A percentile compares a stretch with the other conserved stretches of the same genome.
Conservation (phyloP, 2,329 filamentous ascomycete species). For the Fusarium neocosmosporiellum region DNA sequence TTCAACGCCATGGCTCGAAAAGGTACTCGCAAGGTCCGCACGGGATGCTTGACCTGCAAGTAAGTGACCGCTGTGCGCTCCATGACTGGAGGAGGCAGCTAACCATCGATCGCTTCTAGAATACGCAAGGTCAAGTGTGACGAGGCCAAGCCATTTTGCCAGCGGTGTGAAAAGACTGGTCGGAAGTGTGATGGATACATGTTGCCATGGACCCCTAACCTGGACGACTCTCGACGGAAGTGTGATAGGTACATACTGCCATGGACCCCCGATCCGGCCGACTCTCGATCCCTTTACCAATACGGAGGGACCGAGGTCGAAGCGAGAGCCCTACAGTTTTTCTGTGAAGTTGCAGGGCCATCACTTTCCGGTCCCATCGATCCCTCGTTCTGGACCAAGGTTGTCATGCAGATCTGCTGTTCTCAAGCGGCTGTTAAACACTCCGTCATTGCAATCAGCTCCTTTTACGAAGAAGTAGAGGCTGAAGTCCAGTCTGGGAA, state of each 20-base stretch:
- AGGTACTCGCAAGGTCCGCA: constrained; percentile 4
- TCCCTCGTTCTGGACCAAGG: background rate
- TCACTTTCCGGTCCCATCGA: background rate
- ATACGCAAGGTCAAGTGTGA: constrained; percentile 5
- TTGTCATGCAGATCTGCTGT: background rate
- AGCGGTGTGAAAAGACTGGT: background rate
- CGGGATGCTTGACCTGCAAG: constrained; percentile 6
- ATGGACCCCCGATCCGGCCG: background rate
- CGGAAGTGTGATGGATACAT: background rate
- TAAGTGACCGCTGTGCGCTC: background rate
- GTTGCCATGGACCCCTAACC: background rate
- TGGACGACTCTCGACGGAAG: background rate
- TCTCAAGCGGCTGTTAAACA: background rate
- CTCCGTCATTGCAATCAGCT: background rate
- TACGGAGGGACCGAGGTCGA: background rate
- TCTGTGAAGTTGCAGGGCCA: background rate
- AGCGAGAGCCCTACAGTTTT: background rate
- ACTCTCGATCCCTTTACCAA: background rate
- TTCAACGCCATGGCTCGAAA: constrained; percentile 3
- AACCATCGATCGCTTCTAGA: background rate
- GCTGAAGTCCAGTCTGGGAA: background rate
- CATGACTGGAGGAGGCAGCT: background rate
- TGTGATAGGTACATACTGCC: background rate
- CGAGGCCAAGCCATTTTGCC: background rate
- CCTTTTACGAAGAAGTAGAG: background rate